These are phyloP conservation scores for Protomyces gravidus DNA, from an alignment of 1,139 yeast species.

Conservation along the genomic window DNA sequence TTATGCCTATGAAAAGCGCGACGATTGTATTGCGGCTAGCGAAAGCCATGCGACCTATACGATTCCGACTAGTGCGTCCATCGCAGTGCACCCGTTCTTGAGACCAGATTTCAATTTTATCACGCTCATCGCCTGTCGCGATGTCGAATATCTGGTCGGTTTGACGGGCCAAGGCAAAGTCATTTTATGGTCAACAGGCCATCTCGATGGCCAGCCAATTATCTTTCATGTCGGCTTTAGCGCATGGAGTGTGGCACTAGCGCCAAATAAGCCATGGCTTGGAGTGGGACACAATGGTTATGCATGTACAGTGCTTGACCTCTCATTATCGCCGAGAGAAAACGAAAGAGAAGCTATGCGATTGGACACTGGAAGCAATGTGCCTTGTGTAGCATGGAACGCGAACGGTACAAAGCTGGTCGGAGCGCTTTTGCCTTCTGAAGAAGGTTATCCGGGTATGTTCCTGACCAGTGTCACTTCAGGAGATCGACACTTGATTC, in stretches of 20 bases:
- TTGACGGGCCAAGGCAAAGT: background rate
- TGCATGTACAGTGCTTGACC: background rate
- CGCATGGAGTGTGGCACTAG: background rate
- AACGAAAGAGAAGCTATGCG: background rate
- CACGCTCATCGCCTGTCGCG: background rate
- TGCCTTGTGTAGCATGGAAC: background rate
- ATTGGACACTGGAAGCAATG: background rate
- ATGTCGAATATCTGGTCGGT: background rate
- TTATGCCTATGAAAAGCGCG: background rate
- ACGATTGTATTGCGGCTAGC: background rate
- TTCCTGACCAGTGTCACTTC: background rate
- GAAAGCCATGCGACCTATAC: background rate
- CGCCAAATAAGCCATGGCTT: background rate
- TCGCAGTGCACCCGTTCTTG: background rate
- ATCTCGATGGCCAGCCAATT: background rate
- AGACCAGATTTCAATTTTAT: background rate
- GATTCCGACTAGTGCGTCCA: no score
- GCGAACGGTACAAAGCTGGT: background rate
- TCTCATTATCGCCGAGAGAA: background rate
- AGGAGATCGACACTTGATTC: background rate
- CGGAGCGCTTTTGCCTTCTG: background rate
- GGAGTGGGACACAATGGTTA: background rate
- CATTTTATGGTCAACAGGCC: background rate
- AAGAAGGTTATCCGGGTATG: background rate
- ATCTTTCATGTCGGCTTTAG: background rate